Percentiles rank a stretch among this genome's conserved stretches.
Evolutionary conservation across 192 early-diverging fungal species (phyloP).

Genomic region (Coemansia umbellata): DNA sequence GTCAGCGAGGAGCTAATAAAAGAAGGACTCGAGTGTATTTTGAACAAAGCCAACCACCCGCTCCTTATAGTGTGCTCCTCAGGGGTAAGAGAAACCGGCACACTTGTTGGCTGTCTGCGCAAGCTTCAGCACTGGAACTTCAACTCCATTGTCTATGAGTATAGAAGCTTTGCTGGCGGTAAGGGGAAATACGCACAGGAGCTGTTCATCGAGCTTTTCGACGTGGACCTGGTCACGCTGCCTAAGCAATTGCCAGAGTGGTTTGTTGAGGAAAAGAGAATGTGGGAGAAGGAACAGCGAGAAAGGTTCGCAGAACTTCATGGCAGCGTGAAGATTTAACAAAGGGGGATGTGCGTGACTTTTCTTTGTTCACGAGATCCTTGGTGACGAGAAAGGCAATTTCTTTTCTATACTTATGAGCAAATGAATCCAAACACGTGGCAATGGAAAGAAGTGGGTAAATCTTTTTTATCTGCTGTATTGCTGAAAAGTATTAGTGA

Average conservation of each 20-base stretch:
- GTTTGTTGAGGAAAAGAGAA: constrained; percentile 68
- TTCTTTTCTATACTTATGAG: too few species aligned
- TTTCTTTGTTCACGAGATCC: too few species aligned
- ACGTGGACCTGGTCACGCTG: constrained; percentile 82
- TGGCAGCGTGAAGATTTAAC: neutral
- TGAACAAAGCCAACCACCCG: constrained; percentile 81
- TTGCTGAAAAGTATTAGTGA: too few species aligned
- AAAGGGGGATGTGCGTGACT: too few species aligned
- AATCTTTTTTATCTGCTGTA: too few species aligned
- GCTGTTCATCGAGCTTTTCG: constrained; percentile 96
- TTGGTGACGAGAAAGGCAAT: too few species aligned
- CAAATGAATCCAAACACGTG: too few species aligned
- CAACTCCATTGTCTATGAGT: constrained; percentile 95
- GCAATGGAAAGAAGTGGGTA: too few species aligned
- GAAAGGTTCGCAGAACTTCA: constrained; percentile 25
- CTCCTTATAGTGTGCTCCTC: constrained; percentile 89
- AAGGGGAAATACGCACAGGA: constrained; percentile 85
- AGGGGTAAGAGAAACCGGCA: constrained; percentile 92
- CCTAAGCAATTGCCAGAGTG: constrained; percentile 73
- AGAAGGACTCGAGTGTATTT: constrained; percentile 83
- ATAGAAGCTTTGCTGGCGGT: constrained; percentile 87
- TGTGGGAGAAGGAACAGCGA: constrained; percentile 54
- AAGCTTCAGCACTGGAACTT: constrained; percentile 96
- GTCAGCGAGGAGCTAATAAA: constrained; percentile 94
- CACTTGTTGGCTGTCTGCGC: constrained; percentile 86